phyloP scores from a whole-genome alignment of 495 filamentous ascomycete species.

The Friedmanniomyces simplex region DNA sequence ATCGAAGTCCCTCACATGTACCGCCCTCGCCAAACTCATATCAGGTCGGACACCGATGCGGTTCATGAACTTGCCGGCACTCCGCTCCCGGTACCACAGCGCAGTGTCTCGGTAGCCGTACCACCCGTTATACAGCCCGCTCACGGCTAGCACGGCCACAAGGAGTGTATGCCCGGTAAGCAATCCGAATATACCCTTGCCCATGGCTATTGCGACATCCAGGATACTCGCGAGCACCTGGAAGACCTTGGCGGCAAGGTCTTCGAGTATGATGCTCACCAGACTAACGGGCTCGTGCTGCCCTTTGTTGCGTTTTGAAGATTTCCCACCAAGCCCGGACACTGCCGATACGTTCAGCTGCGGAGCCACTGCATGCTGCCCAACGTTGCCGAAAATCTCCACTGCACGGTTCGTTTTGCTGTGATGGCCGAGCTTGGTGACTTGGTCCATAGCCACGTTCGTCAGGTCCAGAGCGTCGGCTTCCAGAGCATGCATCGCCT shows the following conservation, averaged over 20 bases:
- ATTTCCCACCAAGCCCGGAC: slow-evolving; percentile 31
- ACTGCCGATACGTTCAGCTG: slow-evolving; percentile 47
- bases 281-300: slow-evolving; percentile 43
- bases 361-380: slow-evolving; percentile 55
- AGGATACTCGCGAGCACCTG: slow-evolving; percentile 61
- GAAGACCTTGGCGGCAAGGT: slow-evolving; percentile 53
- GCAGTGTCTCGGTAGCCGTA: slow-evolving; percentile 57
- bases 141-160: slow-evolving; percentile 53
- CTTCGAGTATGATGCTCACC: slow-evolving; percentile 58
- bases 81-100: slow-evolving; percentile 78
- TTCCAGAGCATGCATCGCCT: slow-evolving; percentile 68
- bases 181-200: slow-evolving; percentile 47
- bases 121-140: slow-evolving; percentile 57
- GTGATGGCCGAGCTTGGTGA: slow-evolving; percentile 67
- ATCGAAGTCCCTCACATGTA: slow-evolving; percentile 75
- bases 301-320: slow-evolving; percentile 48
- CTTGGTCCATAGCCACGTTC: slow-evolving; percentile 79
- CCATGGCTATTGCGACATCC: slow-evolving; percentile 67
- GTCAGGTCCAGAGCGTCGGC: slow-evolving; percentile 76
- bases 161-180: slow-evolving; percentile 67
- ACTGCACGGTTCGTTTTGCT: slow-evolving; percentile 84
- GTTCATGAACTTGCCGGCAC: slow-evolving; percentile 66
- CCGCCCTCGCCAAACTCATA: slow-evolving; percentile 66
- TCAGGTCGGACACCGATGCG: slow-evolving; percentile 70
- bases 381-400: slow-evolving; percentile 79